These are phyloP conservation scores for Cryptococcus sp. DNA, from an alignment of 1,284 basidiomycete genomes.

Conservation along the genomic window DNA sequence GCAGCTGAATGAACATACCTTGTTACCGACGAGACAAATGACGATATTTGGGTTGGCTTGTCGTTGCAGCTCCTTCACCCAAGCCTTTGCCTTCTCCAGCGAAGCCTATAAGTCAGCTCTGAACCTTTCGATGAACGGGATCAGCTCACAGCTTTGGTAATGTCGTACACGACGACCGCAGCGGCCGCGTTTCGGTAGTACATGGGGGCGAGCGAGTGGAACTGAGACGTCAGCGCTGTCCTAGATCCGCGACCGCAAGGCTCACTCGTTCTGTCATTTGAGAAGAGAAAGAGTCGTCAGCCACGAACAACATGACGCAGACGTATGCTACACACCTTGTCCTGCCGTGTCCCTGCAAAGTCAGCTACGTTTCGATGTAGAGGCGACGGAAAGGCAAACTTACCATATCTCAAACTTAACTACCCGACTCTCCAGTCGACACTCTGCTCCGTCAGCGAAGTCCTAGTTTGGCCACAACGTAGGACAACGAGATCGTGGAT, in stretches of 20 bases:
- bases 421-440: constrained; percentile 47
- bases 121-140: background rate
- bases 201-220: constrained; percentile 64
- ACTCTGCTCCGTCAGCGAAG: constrained; percentile 31
- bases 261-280: constrained; percentile 11
- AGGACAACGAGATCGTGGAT: too few relatives aligned
- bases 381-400: constrained; percentile 11
- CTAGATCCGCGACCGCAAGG: background rate
- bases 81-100: constrained; percentile 98
- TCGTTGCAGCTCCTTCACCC: constrained; percentile 98
- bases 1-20: constrained; percentile 48
- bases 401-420: constrained; percentile 50
- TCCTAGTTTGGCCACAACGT: too few relatives aligned
- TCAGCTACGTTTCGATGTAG: constrained; percentile 1
- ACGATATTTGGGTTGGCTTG: constrained; percentile 99
- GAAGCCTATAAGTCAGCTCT: constrained; percentile 54
- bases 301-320: background rate
- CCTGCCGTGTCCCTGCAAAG: constrained; percentile 46
- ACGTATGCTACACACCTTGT: constrained; percentile 31
- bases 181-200: constrained; percentile 98
- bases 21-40: constrained; percentile 93
- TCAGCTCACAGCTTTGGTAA: constrained; percentile 57
- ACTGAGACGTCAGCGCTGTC: constrained; percentile 22
- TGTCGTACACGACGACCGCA: constrained; percentile 93
- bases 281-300: background rate